Evolutionary conservation across 495 filamentous ascomycete species (phyloP), one percentile per base, ranked within the genome.

Genomic region (Chaetomidium leptoderma): DNA sequence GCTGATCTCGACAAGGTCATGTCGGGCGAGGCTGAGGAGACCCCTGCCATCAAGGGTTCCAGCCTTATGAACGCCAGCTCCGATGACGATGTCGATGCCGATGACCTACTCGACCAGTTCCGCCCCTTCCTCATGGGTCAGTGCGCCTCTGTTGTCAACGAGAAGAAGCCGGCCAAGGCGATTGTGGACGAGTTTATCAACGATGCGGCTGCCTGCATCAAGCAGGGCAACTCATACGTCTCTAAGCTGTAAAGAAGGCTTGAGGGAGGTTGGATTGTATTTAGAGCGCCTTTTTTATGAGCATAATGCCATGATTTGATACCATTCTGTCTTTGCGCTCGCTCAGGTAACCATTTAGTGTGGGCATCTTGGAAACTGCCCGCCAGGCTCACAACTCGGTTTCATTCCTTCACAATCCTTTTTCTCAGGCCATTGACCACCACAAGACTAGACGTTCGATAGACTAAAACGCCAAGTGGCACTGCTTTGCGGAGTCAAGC

Each of bases 111-210:
- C 77, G 93, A 97, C 67, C 89, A 89, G 68, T 91, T 91, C 61
- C 83, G 90, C 29, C 93, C 93, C 14, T 95, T 83, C 80, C 70
- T 98, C 63, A 97, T 98, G 92, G 93, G 93, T 65, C 93, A 97
- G 78, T 93, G 90, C 36, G 87, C 93, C 23, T 92, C 93, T 24
- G 89, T 97, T 8, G 87, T 92, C 47, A 92, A 92, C 65, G 91
- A 97, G 74, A 89, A 86, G 81, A 95, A 95, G 84, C 71, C 83
- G 39, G 93, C 93, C 56, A 96, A 93, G 83, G 87, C 70, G 4
- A 91, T 98, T 62, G 87, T 98, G 45, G 92, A 98, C 68, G 93
- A 98, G 76, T 88, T 98, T 67, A 86, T 97, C 50, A 70, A 71
- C n/a, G 91, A 95, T 66, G 92, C 91, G 30, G 84, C 88, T 21